These are phyloP conservation scores for Amniculicola lignicola DNA, from an alignment of 495 filamentous ascomycete genomes.

Conservation along the genomic window DNA sequence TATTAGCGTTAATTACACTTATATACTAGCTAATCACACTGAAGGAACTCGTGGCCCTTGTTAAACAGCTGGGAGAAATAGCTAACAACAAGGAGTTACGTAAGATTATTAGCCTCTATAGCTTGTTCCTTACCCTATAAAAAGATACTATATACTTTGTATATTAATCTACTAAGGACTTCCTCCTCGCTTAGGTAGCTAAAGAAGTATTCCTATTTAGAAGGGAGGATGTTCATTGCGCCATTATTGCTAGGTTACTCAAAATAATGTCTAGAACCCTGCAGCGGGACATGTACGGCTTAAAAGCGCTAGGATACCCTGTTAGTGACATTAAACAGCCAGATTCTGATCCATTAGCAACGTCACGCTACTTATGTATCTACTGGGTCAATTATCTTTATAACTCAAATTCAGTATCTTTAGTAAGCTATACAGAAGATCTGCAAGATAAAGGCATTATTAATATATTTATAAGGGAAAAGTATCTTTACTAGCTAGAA, in stretches of 20 bases:
- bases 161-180: too few relatives aligned
- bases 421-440: not conserved
- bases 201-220: slow-evolving; percentile 6
- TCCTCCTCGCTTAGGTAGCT: not conserved
- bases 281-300: not conserved
- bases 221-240: too few relatives aligned
- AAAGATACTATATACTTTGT: not conserved
- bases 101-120: slow-evolving; percentile 11
- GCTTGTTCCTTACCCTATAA: slow-evolving; percentile 2
- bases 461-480: not conserved
- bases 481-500: slow-evolving; percentile 1
- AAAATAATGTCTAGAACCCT: not conserved
- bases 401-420: not conserved
- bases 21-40: not conserved
- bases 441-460: not conserved
- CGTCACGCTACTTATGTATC: not conserved
- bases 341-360: not conserved
- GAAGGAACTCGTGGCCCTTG: not conserved
- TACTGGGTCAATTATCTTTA: too few relatives aligned
- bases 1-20: not conserved
- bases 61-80: not conserved
- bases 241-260: not conserved
- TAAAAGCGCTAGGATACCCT: not conserved
- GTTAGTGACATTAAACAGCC: not conserved
- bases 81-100: slow-evolving; percentile 23